phyloP scores from a whole-genome alignment of 495 filamentous ascomycete genomes.

The Chaetomium tenue region DNA sequence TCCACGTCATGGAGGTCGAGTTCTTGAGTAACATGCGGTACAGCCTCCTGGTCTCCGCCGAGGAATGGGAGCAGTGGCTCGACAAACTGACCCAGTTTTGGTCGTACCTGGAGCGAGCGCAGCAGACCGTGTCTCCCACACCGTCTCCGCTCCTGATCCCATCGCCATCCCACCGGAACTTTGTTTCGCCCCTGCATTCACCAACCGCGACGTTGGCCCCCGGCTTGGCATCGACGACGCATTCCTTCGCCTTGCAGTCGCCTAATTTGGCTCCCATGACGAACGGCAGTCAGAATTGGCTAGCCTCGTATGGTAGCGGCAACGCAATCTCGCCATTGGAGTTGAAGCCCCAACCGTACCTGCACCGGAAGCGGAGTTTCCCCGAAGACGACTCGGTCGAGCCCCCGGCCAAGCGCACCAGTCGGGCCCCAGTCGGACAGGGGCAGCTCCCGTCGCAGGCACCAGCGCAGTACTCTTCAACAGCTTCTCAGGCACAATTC shows the following conservation, averaged over 20 bases:
- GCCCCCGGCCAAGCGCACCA: conserved; percentile 65
- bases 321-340: conserved; percentile 54
- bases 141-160: conserved; percentile 39
- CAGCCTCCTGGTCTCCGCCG: conserved; percentile 74
- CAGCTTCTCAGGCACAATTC: conserved; percentile 37
- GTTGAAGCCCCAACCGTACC: conserved; percentile 45
- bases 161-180: conserved; percentile 39
- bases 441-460: conserved; percentile 21
- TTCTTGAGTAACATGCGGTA: conserved; percentile 99
- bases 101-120: conserved; percentile 67
- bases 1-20: conserved; percentile 99
- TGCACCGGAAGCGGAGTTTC: conserved; percentile 66
- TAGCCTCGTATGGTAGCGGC: conserved; percentile 39
- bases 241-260: conserved; percentile 31
- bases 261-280: conserved; percentile 31
- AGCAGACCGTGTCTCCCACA: conserved; percentile 35
- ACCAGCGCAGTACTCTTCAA: conserved; percentile 23
- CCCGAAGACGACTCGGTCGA: conserved; percentile 61
- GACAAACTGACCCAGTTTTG: conserved; percentile 72
- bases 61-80: conserved; percentile 89
- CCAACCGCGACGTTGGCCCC: conserved; percentile 46
- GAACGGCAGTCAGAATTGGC: conserved; percentile 31
- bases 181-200: conserved; percentile 47
- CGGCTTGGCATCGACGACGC: conserved; percentile 28
- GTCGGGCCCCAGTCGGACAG: conserved; percentile 33